Percentiles rank a stretch among this genome's conserved stretches.
Conservation (phyloP, 116 monocot genomes). For the Cymodocea nodosa region DNA sequence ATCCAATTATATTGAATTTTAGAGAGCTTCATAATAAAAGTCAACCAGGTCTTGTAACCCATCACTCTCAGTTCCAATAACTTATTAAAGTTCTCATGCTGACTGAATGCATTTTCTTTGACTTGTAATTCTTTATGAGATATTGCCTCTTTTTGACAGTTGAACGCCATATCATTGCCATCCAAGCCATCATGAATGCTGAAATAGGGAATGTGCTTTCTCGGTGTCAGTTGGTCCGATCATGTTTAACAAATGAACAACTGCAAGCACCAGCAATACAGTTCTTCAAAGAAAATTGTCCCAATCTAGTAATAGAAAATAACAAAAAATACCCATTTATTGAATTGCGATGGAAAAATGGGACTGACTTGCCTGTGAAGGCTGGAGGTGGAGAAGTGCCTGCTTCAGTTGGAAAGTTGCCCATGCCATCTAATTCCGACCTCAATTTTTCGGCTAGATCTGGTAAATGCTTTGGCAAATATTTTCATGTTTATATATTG, state of each 20-base stretch:
- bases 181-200: conserved; percentile 52
- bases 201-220: conserved; percentile 50
- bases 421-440: neutral
- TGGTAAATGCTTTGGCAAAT: conserved; percentile 20
- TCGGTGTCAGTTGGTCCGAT: conserved; percentile 41
- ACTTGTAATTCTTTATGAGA: neutral
- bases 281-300: conserved; percentile 63
- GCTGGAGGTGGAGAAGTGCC: conserved; percentile 9
- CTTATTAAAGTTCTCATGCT: no score
- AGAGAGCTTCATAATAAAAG: no score
- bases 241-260: conserved; percentile 55
- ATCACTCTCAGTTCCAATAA: no score
- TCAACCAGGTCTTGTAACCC: no score
- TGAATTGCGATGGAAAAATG: conserved; percentile 38
- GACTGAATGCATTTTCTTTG: no score
- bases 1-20: no score
- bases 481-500: neutral
- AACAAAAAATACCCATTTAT: conserved; percentile 38
- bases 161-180: conserved; percentile 46
- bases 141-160: conserved; percentile 13
- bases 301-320: conserved; percentile 29
- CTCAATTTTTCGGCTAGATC: conserved; percentile 35
- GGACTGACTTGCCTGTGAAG: neutral
- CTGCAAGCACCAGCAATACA: conserved; percentile 28
- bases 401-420: conserved; percentile 13